Base-by-base conservation (phyloP, 495 filamentous ascomycete species). In the Trichoderma erinaceum region DNA sequence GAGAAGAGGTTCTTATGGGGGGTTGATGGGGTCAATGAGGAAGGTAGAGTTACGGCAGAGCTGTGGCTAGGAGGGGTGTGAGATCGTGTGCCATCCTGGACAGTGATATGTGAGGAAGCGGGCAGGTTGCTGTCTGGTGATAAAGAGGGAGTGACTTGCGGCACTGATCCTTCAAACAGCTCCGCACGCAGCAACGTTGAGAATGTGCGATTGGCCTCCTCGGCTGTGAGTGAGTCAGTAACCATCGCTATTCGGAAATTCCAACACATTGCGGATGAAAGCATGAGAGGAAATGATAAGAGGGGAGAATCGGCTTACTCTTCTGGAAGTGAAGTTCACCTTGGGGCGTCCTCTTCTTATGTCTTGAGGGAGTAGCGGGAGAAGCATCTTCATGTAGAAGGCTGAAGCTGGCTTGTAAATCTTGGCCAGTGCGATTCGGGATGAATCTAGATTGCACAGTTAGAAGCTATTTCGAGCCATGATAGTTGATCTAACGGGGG, bases 1-100 rank as follows among this genome's bases (percentile, higher is more conserved):
- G 90, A 90, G 77, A 99, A 97, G 44, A 99, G 86, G 73, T 97
- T 98, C 80, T 97, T 98, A 75, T 96, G 92, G 4, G 95, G 95
- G 10, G 95, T 98, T 5, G 93, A 93, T 0, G 96, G 95, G 4
- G 92, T 97, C 56, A 95, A 81, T 63, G 83, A 86, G 6, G 89
- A 81, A 18, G 89, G 85, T 27, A 90, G 78, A 44, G 84, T 80
- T 15, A 86, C 82, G 29, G 84, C 78, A 35, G 82, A 78, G 8
- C 83, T 74, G 73, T 88, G 88, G 43, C 82, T 87, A 8, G 95
- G 92, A 38, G 93, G 92, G 12, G 93, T 97, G 68, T 89, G 88
- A 46, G 92, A 89, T 71, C 91, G 84, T 65, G 86, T 89, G 27
- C 87, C 87, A 73, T 92, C 88, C 70, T 86, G 86, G 48, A 84